Percentiles rank a stretch among this genome's conserved stretches.
Conservation (phyloP, 2,329 filamentous ascomycete species). For the Corniculantispora saksenae region DNA sequence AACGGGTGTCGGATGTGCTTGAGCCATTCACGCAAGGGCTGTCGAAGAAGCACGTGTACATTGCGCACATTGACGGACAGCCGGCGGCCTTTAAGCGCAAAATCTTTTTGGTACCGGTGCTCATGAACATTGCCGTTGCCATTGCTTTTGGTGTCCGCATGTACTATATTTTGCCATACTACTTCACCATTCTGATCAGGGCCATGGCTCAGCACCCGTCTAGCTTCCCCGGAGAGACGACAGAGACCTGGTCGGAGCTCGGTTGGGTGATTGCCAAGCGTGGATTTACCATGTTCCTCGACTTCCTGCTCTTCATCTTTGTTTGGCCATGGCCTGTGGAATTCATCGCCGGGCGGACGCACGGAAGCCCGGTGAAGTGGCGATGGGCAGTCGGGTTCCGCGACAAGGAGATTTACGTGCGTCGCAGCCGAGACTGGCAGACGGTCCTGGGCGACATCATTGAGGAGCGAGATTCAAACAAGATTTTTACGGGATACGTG, state of each 20-base stretch:
- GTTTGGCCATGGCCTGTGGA: conserved; percentile 74
- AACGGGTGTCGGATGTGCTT: conserved; percentile 62
- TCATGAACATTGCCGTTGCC: conserved; percentile 71
- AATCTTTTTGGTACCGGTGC: conserved; percentile 77
- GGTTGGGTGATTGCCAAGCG: conserved; percentile 59
- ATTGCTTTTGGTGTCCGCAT: conserved; percentile 67
- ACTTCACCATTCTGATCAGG: conserved; percentile 66
- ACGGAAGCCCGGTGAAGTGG: conserved; percentile 70
- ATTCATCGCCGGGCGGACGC: conserved; percentile 63
- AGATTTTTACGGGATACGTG: conserved; percentile 62
- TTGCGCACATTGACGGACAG: conserved; percentile 78
- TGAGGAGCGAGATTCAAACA: conserved; percentile 51
- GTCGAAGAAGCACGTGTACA: conserved; percentile 71
- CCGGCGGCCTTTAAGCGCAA: conserved; percentile 73
- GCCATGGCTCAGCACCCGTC: conserved; percentile 67
- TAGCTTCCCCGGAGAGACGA: conserved; percentile 62
- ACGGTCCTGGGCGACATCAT: conserved; percentile 57
- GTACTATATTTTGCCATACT: conserved; percentile 70
- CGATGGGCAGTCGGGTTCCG: conserved; percentile 74
- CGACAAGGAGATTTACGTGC: conserved; percentile 78
- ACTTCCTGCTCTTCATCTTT: conserved; percentile 69
- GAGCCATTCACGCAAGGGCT: conserved; percentile 67
- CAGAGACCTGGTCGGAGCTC: conserved; percentile 59
- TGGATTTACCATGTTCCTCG: conserved; percentile 67
- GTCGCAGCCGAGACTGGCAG: conserved; percentile 75